Evolutionary conservation across 768 basidiomycete species (phyloP), one percentile per base, ranked within the genome.

Genomic region (Psilocybe subaeruginosa): DNA sequence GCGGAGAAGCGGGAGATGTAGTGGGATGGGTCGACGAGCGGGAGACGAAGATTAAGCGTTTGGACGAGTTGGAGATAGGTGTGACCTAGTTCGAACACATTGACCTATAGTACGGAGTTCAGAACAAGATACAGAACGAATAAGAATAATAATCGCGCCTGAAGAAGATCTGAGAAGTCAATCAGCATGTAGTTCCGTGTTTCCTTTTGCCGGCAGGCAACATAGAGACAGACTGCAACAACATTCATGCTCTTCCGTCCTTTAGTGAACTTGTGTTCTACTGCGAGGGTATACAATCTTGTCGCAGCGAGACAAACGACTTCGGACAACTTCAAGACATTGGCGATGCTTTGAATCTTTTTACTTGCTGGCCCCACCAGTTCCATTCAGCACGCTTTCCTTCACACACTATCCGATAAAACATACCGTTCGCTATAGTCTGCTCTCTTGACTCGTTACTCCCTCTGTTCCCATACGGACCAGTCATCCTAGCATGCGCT

Each of bases 171-270:
- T n/a, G 94, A 94, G 69, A 99, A 99, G 76, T 99, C 97, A 64
- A 99, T 99, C 27, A 99, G 86, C 97, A 99, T 99, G 73, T 96
- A 93, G 59, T 90, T 93, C 55, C 90, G 78, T 0, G 93, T 94
- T 74, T 97, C 93, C 68, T 91, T 92, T 75, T 95, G 89, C 61
- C 97, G 76, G 71, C 95, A 97, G 3, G 95, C 93, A 46, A 97
- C 87, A 71, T 99, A 99, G 49, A 99, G 82, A 72, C 97, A 99
- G 45, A 96, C 92, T 3, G 96, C 97, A 37, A 97, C 92, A 63
- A 99, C 94, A 68, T 97, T 95, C 70, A 93, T 80, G 67, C 93
- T 93, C 69, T 91, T 89, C 29, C 97, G 85, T 8, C 97, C 97
- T 73, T 96, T 94, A 3, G 87, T 97, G 73, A 99, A 99, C 64